Conservation (phyloP, 768 basidiomycete species). For the Hortiboletus campestris region DNA sequence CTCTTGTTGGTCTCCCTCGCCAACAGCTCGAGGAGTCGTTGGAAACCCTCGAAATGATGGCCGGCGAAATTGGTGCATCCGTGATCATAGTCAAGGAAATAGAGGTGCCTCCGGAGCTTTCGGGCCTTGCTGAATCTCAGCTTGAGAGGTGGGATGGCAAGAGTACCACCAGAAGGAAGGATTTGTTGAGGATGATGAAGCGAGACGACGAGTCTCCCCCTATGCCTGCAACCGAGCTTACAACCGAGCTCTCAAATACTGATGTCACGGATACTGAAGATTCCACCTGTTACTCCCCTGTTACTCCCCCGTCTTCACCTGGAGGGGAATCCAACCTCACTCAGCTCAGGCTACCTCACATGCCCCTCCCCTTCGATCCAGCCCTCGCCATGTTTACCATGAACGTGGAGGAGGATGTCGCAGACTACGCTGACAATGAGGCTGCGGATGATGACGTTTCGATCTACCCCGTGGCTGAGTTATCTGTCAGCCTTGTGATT, state of each 20-base stretch:
- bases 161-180: conserved; percentile 36
- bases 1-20: conserved; percentile 74
- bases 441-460: conserved; percentile 2
- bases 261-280: conserved; percentile 42
- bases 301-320: conserved; percentile 7
- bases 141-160: conserved; percentile 36
- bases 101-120: conserved; percentile 61
- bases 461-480: conserved; percentile 10
- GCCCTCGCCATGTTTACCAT: conserved; percentile 42
- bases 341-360: not conserved
- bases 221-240: conserved; percentile 38
- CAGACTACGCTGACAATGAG: conserved; percentile 31
- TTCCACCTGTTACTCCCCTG: conserved; percentile 6
- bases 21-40: conserved; percentile 77
- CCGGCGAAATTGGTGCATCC: conserved; percentile 87
- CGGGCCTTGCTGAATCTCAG: conserved; percentile 32
- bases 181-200: conserved; percentile 21
- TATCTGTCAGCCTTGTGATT: conserved; percentile 62
- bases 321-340: not conserved
- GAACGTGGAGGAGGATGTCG: conserved; percentile 42
- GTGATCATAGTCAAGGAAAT: conserved; percentile 91
- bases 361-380: conserved; percentile 30
- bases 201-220: conserved; percentile 35
- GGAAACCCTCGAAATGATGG: conserved; percentile 91
- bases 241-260: conserved; percentile 36